Percentiles rank a stretch among this genome's conserved stretches.
Conservation (phyloP, 306 rosid genomes). For the Castanea sativa region DNA sequence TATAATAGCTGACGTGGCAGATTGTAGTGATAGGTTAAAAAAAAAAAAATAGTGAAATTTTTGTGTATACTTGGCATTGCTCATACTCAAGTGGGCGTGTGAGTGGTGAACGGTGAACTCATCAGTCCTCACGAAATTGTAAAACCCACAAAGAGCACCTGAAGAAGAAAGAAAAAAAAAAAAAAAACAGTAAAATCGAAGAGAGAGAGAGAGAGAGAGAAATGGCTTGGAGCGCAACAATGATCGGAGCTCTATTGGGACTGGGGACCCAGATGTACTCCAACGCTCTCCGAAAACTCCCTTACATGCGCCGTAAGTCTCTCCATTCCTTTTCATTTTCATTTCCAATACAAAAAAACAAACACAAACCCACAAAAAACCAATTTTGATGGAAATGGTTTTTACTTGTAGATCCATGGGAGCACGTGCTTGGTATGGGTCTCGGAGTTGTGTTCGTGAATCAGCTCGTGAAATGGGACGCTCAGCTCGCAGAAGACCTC, state of each 20-base stretch:
- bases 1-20: too few species aligned
- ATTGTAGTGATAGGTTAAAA: too few species aligned
- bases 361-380: too few species aligned
- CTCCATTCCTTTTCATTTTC: not conserved
- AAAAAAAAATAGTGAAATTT: too few species aligned
- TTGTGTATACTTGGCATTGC: too few species aligned
- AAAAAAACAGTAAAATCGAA: too few species aligned
- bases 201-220: not conserved
- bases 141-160: too few species aligned
- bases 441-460: slow-evolving; percentile 66
- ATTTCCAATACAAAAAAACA: not conserved
- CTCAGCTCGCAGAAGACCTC: slow-evolving; percentile 63
- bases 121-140: too few species aligned
- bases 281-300: slow-evolving; percentile 98
- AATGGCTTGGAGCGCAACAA: slow-evolving; percentile 74
- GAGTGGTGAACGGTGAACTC: too few species aligned
- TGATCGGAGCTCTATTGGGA: slow-evolving; percentile 83
- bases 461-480: slow-evolving; percentile 80
- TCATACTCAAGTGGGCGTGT: too few species aligned
- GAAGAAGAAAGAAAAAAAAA: too few species aligned
- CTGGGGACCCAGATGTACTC: slow-evolving; percentile 90
- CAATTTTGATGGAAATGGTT: too few species aligned
- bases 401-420: slow-evolving; percentile 78
- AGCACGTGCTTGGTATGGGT: slow-evolving; percentile 86
- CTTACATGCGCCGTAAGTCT: slow-evolving; percentile 85